Evolutionary conservation across 768 basidiomycete species (phyloP), one percentile per base, ranked within the genome.

Genomic region (Tricholoma hemisulphureum): DNA sequence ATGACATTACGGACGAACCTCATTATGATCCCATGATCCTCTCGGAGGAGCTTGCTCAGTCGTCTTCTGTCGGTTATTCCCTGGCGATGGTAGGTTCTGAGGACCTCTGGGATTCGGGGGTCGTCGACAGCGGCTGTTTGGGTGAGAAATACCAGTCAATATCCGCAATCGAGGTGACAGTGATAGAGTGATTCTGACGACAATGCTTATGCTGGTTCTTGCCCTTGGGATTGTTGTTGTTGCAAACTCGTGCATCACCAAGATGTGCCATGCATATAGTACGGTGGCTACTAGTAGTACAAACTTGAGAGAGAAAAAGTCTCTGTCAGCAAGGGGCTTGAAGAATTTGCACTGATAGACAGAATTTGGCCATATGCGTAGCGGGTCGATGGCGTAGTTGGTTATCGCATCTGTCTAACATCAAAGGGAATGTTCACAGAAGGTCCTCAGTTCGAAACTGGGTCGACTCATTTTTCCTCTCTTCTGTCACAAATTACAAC

Each of bases 341-440:
- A n/a, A n/a, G n/a, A n/a, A n/a, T n/a, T n/a, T n/a, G n/a, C n/a
- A n/a, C n/a, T n/a, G n/a, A n/a, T n/a, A n/a, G n/a, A n/a, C n/a
- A n/a, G n/a, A n/a, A n/a, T n/a, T n/a, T n/a, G n/a, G n/a, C n/a
- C n/a, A n/a, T n/a, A n/a, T n/a, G n/a, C n/a, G n/a, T n/a, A n/a
- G n/a, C n/a, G 62, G 65, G 63, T 75, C 75, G 81, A 79, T 84
- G 84, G 83, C 80, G 84, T 85, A 85, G 82, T 82, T 85, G 83
- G 83, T 84, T 83, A 86, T 84, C 83, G 79, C 84, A 82, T 83
- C 82, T 82, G 83, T 84, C 83, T 84, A 53, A 65, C 62, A 52
- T n/a, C n/a, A n/a, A n/a, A n/a, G n/a, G n/a, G n/a, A n/a, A n/a
- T n/a, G n/a, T n/a, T n/a, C n/a, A n/a, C n/a, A n/a, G n/a, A n/a